A percentile compares a stretch with the other conserved stretches of the same genome.
Conservation (phyloP, 148 eudicot genomes). For the Talinum fruticosum region DNA sequence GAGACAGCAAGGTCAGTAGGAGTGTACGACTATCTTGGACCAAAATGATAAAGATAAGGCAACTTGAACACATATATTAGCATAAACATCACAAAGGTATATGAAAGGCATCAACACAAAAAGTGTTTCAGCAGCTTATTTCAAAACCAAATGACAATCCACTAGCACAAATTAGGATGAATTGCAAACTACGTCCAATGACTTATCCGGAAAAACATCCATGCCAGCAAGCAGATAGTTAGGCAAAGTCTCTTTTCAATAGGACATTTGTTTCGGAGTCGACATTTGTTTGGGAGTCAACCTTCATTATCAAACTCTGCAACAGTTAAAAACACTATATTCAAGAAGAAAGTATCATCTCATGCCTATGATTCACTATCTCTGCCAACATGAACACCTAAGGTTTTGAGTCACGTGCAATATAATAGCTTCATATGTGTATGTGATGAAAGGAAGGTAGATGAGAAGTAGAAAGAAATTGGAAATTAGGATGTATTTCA, state of each 20-base stretch:
- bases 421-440: not conserved
- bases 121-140: not conserved
- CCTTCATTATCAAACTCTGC: not conserved
- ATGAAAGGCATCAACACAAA: not conserved
- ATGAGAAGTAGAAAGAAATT: too few relatives aligned
- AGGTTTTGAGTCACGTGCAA: not conserved
- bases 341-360: not conserved
- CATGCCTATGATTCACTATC: not conserved
- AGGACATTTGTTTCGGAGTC: too few relatives aligned
- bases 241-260: not conserved
- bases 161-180: not conserved
- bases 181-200: not conserved
- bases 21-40: constrained; percentile 4
- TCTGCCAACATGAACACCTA: not conserved
- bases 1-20: constrained; percentile 14
- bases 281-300: not conserved
- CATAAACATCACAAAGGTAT: not conserved
- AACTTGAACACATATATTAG: not conserved
- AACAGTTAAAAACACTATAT: not conserved
- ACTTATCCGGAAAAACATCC: not conserved
- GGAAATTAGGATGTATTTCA: too few relatives aligned
- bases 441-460: too few relatives aligned
- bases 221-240: not conserved
- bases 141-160: not conserved
- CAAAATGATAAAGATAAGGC: not conserved